Percentiles rank a stretch among this genome's conserved stretches.
Conservation (phyloP, 345 rosid species). For the Acer campestre region DNA sequence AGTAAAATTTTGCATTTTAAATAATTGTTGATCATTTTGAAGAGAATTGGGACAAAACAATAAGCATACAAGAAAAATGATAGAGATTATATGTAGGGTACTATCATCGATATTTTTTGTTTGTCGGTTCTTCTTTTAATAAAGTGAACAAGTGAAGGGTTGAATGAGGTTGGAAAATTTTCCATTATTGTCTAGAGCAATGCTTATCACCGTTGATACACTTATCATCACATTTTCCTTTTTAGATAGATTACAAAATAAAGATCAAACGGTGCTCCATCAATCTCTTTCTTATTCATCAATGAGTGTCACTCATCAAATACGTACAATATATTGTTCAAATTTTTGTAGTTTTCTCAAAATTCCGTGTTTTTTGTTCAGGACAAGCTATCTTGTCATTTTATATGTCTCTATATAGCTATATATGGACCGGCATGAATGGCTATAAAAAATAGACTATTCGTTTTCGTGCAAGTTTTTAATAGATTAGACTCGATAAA, state of each 20-base stretch:
- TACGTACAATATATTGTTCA: neutral
- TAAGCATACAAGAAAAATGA: too few relatives aligned
- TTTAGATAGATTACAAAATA: constrained; percentile 10
- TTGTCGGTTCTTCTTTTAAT: neutral
- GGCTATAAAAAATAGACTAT: neutral
- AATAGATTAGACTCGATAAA: neutral
- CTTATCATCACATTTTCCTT: neutral
- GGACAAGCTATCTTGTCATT: too few relatives aligned
- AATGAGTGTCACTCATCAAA: neutral
- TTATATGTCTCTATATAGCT: too few relatives aligned
- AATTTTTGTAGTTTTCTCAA: neutral
- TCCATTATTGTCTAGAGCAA: neutral
- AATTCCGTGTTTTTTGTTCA: neutral
- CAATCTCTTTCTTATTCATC: neutral
- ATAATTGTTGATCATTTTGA: neutral
- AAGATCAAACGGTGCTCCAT: constrained; percentile 9
- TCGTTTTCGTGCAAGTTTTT: neutral
- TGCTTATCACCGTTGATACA: neutral
- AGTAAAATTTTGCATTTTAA: neutral
- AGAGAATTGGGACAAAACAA: too few relatives aligned
- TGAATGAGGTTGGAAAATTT: neutral
- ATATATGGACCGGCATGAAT: neutral
- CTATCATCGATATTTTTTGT: too few relatives aligned
- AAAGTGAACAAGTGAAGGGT: neutral
- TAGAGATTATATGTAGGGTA: too few relatives aligned